Evolutionary conservation across 306 rosid genomes (phyloP).

Genomic region (Trichosanthes cucumerina): DNA sequence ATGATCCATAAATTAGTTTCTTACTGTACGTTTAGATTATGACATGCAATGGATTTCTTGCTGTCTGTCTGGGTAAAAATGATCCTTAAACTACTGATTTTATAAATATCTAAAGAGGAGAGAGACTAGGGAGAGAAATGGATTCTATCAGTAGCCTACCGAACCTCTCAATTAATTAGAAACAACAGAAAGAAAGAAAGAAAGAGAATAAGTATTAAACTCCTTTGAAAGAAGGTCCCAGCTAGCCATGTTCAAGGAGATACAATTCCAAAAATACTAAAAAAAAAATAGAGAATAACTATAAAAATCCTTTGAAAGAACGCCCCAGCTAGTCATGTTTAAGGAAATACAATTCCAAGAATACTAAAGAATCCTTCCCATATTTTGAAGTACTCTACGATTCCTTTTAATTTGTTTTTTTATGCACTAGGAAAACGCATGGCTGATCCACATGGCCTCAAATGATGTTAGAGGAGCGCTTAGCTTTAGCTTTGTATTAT

Average conservation of each 20-base stretch:
- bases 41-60: neutral
- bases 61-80: neutral
- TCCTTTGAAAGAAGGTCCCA: neutral
- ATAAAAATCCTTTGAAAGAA: neutral
- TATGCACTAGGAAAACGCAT: neutral
- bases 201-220: neutral
- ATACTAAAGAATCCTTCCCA: neutral
- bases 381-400: neutral
- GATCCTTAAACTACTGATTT: neutral
- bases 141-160: neutral
- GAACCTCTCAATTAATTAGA: neutral
- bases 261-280: neutral
- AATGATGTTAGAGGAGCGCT: neutral
- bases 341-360: neutral
- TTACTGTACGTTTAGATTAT: neutral
- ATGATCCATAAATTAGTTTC: neutral
- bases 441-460: neutral
- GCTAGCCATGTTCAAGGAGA: neutral
- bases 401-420: neutral
- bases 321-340: neutral
- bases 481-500: neutral
- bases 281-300: neutral
- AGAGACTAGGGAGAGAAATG: neutral
- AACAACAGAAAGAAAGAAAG: neutral
- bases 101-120: neutral